Evolutionary conservation across 148 eudicot genomes (phyloP).

Genomic region (Chenopodium suecicum): DNA sequence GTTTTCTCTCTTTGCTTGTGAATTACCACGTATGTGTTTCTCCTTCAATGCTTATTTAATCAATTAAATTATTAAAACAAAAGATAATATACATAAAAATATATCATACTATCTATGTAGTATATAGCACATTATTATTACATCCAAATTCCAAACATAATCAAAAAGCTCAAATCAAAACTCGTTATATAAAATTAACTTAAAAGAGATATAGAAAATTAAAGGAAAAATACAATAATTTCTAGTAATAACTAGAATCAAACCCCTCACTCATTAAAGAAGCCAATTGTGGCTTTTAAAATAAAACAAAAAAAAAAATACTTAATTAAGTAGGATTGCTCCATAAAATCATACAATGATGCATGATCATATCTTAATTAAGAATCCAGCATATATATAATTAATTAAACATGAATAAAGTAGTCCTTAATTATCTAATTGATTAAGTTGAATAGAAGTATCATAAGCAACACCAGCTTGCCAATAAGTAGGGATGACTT

Average conservation of each 20-base stretch:
- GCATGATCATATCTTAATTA: constrained; percentile 1
- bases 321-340: background rate
- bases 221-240: background rate
- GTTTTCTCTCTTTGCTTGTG: too few relatives aligned
- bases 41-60: too few relatives aligned
- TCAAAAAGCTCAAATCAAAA: background rate
- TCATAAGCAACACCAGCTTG: constrained; percentile 40
- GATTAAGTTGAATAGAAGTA: constrained; percentile 17
- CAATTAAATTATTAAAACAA: too few relatives aligned
- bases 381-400: background rate
- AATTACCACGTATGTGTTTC: too few relatives aligned
- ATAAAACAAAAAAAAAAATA: too few relatives aligned
- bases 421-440: too few relatives aligned
- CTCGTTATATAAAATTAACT: background rate
- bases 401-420: too few relatives aligned
- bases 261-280: too few relatives aligned
- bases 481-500: constrained; percentile 41
- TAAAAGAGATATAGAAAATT: too few relatives aligned
- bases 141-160: background rate
- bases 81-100: too few relatives aligned
- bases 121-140: too few relatives aligned
- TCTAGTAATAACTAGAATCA: background rate
- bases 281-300: background rate
- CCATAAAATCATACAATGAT: background rate
- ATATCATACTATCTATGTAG: too few relatives aligned